phyloP scores from a whole-genome alignment of 108 stramenopile species.

The Poteriospumella lacustris region DNA sequence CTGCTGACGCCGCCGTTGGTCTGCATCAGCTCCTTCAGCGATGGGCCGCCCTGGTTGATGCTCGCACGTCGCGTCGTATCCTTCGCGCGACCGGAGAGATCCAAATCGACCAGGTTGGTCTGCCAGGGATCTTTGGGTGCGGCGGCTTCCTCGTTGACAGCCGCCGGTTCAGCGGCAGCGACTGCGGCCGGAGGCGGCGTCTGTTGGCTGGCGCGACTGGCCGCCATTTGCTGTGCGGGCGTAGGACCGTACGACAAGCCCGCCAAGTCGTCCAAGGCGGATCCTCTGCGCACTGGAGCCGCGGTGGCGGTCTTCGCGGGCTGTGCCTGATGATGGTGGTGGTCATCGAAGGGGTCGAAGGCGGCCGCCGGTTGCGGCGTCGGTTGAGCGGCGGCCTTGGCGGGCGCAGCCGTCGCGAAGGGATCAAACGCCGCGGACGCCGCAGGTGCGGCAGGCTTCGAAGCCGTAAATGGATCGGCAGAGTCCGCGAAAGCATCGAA shows the following conservation, averaged over 20 bases:
- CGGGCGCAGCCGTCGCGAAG: background rate
- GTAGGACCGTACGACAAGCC: background rate
- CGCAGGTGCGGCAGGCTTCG: background rate
- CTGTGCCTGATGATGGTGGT: background rate
- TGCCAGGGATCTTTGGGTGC: slow-evolving; percentile 13
- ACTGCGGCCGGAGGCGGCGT: background rate
- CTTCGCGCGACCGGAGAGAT: background rate
- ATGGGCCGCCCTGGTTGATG: background rate
- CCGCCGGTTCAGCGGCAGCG: background rate
- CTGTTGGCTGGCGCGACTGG: background rate
- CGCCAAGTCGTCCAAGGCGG: background rate
- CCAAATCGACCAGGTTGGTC: slow-evolving; percentile 1
- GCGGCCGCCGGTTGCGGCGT: background rate
- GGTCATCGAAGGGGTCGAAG: background rate
- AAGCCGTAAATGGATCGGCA: no score
- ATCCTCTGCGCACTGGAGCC: background rate
- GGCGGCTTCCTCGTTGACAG: no score
- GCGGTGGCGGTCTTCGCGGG: background rate
- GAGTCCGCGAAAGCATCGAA: no score
- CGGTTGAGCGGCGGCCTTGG: background rate
- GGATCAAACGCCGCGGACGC: background rate
- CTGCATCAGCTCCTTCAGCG: background rate
- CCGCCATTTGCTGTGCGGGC: background rate
- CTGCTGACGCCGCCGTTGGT: background rate
- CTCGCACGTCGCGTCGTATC: background rate